A percentile compares a stretch with the other conserved stretches of the same genome.
Evolutionary conservation across 495 filamentous ascomycete species (phyloP).

Genomic region (Penicillium paxilli): DNA sequence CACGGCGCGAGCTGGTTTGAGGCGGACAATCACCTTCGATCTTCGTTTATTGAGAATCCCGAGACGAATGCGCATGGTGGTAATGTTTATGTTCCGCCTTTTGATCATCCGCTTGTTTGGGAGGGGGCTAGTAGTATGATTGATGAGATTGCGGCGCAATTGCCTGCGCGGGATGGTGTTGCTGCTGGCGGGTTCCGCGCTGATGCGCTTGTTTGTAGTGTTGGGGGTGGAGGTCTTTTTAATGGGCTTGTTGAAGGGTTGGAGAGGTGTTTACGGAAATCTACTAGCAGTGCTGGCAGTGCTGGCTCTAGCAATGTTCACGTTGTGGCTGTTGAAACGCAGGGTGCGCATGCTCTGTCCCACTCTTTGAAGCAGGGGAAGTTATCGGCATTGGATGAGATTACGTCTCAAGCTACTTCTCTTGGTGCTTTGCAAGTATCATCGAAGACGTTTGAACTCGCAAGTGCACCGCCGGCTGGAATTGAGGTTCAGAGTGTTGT

Average conservation of each 20-base stretch:
- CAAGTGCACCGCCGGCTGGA: constrained; percentile 30
- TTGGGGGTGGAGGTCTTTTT: constrained; percentile 86
- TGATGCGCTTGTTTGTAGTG: constrained; percentile 74
- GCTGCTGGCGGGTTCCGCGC: constrained; percentile 28
- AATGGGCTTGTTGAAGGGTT: constrained; percentile 73
- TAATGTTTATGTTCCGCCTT: constrained; percentile 63
- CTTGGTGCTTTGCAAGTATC: constrained; percentile 74
- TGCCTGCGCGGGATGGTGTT: constrained; percentile 30
- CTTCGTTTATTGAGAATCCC: constrained; percentile 51
- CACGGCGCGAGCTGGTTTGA: constrained; percentile 73
- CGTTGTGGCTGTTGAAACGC: constrained; percentile 77
- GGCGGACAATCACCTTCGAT: constrained; percentile 69
- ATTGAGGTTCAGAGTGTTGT: constrained; percentile 61
- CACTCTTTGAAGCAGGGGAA: constrained; percentile 54
- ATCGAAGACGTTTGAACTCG: constrained; percentile 64
- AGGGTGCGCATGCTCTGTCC: constrained; percentile 69
- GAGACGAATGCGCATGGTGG: constrained; percentile 54
- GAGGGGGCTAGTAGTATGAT: constrained; percentile 66
- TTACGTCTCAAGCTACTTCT: constrained; percentile 75
- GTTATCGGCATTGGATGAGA: constrained; percentile 61
- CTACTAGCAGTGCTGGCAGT: not conserved
- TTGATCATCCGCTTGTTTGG: constrained; percentile 83
- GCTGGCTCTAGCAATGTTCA: constrained; percentile 28
- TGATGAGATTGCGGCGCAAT: constrained; percentile 65
- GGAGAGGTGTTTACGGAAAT: constrained; percentile 38